Conservation (phyloP, 169 alveolate species). For the Blepharisma undulans region DNA sequence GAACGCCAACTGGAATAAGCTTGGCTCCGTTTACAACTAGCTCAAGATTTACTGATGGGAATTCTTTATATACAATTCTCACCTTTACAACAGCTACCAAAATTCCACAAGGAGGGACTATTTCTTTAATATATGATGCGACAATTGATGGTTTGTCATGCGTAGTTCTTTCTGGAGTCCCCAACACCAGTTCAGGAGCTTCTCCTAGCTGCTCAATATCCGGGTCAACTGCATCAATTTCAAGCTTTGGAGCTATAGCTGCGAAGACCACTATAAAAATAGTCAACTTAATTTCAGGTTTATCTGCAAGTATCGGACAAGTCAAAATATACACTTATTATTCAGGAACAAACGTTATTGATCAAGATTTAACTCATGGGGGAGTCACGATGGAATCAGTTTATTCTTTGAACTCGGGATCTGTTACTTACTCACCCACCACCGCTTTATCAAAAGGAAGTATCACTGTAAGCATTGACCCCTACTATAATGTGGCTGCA, state of each 20-base stretch:
- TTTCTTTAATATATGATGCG: background rate
- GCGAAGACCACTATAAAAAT: background rate
- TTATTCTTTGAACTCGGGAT: background rate
- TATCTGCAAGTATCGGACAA: background rate
- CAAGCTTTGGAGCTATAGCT: background rate
- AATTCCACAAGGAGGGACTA: background rate
- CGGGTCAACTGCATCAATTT: background rate
- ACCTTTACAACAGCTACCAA: background rate
- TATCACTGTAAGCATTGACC: background rate
- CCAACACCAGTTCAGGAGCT: background rate
- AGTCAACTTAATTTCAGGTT: background rate
- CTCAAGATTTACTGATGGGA: background rate
- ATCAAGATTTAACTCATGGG: background rate
- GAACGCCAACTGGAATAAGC: background rate
- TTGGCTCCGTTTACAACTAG: background rate
- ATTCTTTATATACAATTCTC: background rate
- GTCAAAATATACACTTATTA: background rate
- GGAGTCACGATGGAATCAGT: background rate
- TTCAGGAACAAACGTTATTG: background rate
- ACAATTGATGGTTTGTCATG: background rate
- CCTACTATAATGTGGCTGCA: background rate
- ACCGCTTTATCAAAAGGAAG: background rate
- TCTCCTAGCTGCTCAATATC: slow-evolving; percentile 6
- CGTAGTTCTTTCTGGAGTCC: background rate
- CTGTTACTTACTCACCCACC: background rate